Base-by-base conservation (phyloP, 495 filamentous ascomycete species). In the Glarea lozoyensis region DNA sequence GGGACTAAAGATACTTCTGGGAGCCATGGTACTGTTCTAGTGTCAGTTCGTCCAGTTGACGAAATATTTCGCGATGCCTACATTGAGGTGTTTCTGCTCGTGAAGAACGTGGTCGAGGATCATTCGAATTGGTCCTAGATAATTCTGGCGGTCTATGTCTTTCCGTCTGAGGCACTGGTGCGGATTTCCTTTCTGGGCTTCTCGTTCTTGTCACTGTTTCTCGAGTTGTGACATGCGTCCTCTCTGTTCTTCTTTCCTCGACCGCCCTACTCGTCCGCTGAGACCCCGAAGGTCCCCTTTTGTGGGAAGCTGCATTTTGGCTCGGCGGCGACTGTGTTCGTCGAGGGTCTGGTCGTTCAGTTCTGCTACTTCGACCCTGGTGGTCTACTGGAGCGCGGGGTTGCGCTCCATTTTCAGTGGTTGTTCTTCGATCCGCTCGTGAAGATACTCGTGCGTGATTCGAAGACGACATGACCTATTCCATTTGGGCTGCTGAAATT, bases 1-100 rank as follows among this genome's bases (percentile, higher is more conserved):
- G 88, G 76, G 32, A 89, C 71, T 13, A 98, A 66, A 2, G 75
- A 81, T 12, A 78, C 93, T 53, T 87, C 79, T 1, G 92, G 92
- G 46, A 78, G 79, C 92, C 92, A 98, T 50, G 48, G 58, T 46
- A 23, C 44, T 54, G 41, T 19, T n/a, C 13, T 30, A 22, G 24
- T 43, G 13, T 44, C 34, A 50, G 11, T 38, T 20, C 22, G 10
- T 9, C 5, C 15, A 27, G 6, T 30, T 35, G 7, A 11, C 35
- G 10, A 37, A 35, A 9, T 19, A 21, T 3, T 34, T 16, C n/a
- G n/a, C 17, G 11, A 15, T 5, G 10, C 17, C 33, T 54, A 57
- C 54, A 31, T 46, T 53, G 54, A 25, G 50, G 44, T 27, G 42
- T 29, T 34, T 57, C 54, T 18, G 30, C 13, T 25, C 46, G 48